These are phyloP conservation scores for Solanum habrochaites DNA, from an alignment of 257 asterid genomes.

Conservation along the genomic window DNA sequence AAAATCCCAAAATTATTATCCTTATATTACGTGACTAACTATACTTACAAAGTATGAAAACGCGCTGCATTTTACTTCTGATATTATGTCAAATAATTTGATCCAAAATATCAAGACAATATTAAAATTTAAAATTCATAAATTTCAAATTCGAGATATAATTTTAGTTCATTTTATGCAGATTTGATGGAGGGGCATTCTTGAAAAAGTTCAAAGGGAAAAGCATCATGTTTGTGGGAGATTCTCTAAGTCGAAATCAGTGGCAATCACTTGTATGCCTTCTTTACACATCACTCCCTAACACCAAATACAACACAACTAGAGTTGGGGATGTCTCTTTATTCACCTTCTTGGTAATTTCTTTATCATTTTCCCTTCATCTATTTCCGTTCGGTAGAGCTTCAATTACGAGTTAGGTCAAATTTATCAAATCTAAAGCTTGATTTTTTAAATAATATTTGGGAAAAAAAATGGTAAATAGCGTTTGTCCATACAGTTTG, in stretches of 20 bases:
- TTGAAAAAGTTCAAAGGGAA: slow-evolving; percentile 21
- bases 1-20: too few relatives aligned
- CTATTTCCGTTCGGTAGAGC: too few relatives aligned
- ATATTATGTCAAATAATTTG: neutral
- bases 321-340: slow-evolving; percentile 6
- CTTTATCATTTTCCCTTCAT: neutral
- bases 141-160: neutral
- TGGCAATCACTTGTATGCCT: slow-evolving; percentile 25
- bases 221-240: slow-evolving; percentile 28
- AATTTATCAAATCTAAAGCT: too few relatives aligned
- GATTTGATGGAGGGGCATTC: slow-evolving; percentile 21
- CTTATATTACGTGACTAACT: too few relatives aligned
- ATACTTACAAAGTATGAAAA: neutral
- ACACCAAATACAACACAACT: slow-evolving; percentile 11
- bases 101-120: neutral
- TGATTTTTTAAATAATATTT: too few relatives aligned
- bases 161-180: neutral
- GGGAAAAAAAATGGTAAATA: too few relatives aligned
- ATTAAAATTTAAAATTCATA: neutral
- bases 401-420: too few relatives aligned
- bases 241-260: slow-evolving; percentile 31
- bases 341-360: slow-evolving; percentile 8
- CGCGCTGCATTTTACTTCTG: neutral
- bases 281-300: slow-evolving; percentile 16
- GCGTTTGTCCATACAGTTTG: too few relatives aligned